Base-by-base conservation (phyloP, 2,329 filamentous ascomycete genomes). In the Aureobasidium sp. region DNA sequence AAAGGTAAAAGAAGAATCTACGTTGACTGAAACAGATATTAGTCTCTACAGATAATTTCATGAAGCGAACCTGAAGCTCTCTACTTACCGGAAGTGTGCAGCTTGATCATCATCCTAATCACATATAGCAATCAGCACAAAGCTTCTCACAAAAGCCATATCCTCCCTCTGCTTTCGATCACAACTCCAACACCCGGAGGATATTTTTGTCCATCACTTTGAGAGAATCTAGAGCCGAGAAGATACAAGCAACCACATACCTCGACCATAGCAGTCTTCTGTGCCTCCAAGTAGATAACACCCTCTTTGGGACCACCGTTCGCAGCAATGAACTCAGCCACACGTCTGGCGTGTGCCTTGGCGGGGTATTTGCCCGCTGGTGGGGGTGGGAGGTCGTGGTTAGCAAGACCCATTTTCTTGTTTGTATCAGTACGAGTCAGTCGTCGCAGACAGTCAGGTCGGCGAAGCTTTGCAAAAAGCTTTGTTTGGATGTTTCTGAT, bases 1-100 rank as follows among this genome's bases (percentile, higher is more conserved):
- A 93, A 48, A 97, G 81, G 76, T 99, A 99, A 83, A 89, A 97
- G 79, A 99, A 99, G 74, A 86, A 90, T 61, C 94, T 87, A 66
- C 92, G n/a, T n/a, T n/a, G n/a, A n/a, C n/a, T n/a, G n/a, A n/a
- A n/a, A n/a, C n/a, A n/a, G n/a, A n/a, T n/a, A n/a, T n/a, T n/a
- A n/a, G n/a, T n/a, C n/a, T n/a, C n/a, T n/a, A n/a, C n/a, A n/a
- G n/a, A n/a, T n/a, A n/a, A n/a, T n/a, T n/a, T n/a, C n/a, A n/a
- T n/a, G n/a, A n/a, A n/a, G n/a, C n/a, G n/a, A n/a, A n/a, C n/a
- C n/a, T n/a, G n/a, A n/a, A n/a, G n/a, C n/a, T n/a, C n/a, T n/a
- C n/a, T n/a, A n/a, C n/a, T n/a, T n/a, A n/a, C n/a, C n/a, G 60
- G 43, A 62, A 62, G 15, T 62, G 60, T 47, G 26, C 43, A 48